Percentiles rank a stretch among this genome's conserved stretches.
These are phyloP conservation scores for Hypoxylon sp. DNA, from an alignment of 2,329 filamentous ascomycete species.

Conservation along the genomic window DNA sequence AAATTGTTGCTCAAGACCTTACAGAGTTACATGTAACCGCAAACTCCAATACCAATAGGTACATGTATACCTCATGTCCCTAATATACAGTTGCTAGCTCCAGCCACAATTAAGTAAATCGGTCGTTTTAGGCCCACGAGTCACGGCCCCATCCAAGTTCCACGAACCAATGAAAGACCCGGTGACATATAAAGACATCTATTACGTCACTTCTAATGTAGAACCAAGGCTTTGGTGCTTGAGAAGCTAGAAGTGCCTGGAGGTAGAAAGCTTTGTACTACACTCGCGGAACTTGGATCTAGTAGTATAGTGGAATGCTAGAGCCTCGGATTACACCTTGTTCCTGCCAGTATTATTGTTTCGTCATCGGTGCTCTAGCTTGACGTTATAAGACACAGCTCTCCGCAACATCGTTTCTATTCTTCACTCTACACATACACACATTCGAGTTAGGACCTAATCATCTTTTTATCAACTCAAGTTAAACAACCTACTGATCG, in stretches of 20 bases:
- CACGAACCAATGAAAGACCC: constrained; percentile 25
- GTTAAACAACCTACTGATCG: constrained; percentile 24
- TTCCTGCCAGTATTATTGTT: constrained; percentile 31
- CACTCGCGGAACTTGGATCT: constrained; percentile 24
- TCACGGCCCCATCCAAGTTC: constrained; percentile 26
- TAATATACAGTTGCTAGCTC: too few relatives aligned
- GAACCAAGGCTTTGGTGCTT: constrained; percentile 24
- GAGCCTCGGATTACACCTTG: constrained; percentile 33
- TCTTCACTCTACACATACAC: constrained; percentile 12
- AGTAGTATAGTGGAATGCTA: constrained; percentile 15
- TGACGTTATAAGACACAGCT: constrained; percentile 40
- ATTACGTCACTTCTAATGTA: constrained; percentile 40
- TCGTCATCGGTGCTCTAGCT: constrained; percentile 40
- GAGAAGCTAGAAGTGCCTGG: constrained; percentile 13
- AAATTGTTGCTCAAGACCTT: background rate
- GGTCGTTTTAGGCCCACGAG: constrained; percentile 14
- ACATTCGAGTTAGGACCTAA: constrained; percentile 1
- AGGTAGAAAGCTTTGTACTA: constrained; percentile 18
- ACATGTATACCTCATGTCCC: too few relatives aligned
- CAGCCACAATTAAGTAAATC: constrained; percentile 28
- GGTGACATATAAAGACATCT: constrained; percentile 35
- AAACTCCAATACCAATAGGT: background rate
- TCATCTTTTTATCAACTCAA: background rate
- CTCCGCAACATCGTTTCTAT: constrained; percentile 29
- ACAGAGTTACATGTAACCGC: background rate